Conservation (phyloP, 805 yeast species). For the Candida incommunis region DNA sequence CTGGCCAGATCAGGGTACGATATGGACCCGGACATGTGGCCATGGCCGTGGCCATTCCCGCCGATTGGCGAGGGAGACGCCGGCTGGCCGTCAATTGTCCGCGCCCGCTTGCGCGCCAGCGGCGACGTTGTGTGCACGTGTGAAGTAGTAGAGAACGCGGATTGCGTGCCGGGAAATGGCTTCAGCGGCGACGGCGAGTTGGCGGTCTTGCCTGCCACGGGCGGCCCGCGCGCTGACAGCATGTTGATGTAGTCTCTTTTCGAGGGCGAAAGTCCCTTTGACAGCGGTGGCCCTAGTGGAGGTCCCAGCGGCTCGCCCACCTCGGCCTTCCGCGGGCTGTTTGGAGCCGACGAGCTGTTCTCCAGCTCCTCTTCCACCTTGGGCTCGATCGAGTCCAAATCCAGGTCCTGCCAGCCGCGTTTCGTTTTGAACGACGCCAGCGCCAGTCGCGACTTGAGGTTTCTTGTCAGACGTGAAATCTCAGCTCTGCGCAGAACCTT, state of each 20-base stretch:
- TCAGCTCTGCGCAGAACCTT: conserved; percentile 28
- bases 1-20: not conserved
- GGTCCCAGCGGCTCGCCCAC: conserved; percentile 1
- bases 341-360: not conserved
- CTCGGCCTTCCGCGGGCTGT: not conserved
- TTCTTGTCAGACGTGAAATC: conserved; percentile 26
- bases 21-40: not conserved
- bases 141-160: not conserved
- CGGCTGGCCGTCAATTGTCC: conserved; percentile 1
- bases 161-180: not conserved
- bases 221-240: not conserved
- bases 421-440: conserved; percentile 27
- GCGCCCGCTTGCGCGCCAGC: conserved; percentile 1
- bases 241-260: not conserved
- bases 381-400: conserved; percentile 24
- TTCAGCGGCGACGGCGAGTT: conserved; percentile 1
- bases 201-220: no score
- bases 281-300: not conserved
- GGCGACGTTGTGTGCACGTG: not conserved
- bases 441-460: conserved; percentile 27
- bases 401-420: conserved; percentile 25
- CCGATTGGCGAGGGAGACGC: not conserved
- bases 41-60: not conserved
- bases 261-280: conserved; percentile 1
- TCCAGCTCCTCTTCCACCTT: conserved; percentile 10